Percentiles rank a stretch among this genome's conserved stretches.
Evolutionary conservation across 2,329 filamentous ascomycete species (phyloP).

Genomic region (Cladophialophora bantiana): DNA sequence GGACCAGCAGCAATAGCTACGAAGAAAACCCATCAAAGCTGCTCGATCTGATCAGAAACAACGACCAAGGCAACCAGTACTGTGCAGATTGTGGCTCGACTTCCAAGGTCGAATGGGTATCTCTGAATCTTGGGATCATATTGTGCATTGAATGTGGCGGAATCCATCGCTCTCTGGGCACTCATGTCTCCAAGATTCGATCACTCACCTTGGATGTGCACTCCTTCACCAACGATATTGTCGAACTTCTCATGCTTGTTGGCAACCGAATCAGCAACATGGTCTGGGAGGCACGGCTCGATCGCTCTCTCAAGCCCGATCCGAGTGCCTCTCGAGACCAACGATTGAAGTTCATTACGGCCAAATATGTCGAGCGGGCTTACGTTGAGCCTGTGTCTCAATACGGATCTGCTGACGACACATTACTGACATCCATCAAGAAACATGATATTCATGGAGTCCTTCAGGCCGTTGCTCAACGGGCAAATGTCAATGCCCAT

Average conservation of each 20-base stretch:
- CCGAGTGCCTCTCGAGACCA: slow-evolving; percentile 85
- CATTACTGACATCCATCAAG: slow-evolving; percentile 89
- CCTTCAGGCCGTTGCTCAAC: slow-evolving; percentile 84
- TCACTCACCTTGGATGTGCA: slow-evolving; percentile 94
- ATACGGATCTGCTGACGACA: slow-evolving; percentile 82
- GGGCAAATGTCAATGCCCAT: slow-evolving; percentile 82
- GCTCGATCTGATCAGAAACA: slow-evolving; percentile 83
- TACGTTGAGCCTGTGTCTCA: slow-evolving; percentile 79
- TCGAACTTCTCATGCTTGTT: slow-evolving; percentile 88
- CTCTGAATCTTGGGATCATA: slow-evolving; percentile 94
- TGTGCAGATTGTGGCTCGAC: slow-evolving; percentile 94
- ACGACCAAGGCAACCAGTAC: slow-evolving; percentile 89
- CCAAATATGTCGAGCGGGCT: slow-evolving; percentile 86
- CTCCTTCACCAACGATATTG: slow-evolving; percentile 95
- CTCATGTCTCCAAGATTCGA: slow-evolving; percentile 96
- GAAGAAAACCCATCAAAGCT: slow-evolving; percentile 82
- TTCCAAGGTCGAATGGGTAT: slow-evolving; percentile 97
- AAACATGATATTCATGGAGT: slow-evolving; percentile 94
- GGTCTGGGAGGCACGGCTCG: slow-evolving; percentile 90
- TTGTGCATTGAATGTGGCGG: slow-evolving; percentile 98
- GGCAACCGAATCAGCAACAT: slow-evolving; percentile 96
- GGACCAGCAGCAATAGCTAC: slow-evolving; percentile 72
- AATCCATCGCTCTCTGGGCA: slow-evolving; percentile 93
- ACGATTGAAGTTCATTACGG: slow-evolving; percentile 90
- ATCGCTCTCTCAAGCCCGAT: slow-evolving; percentile 74